A percentile compares a stretch with the other conserved stretches of the same genome.
Conservation (phyloP, 1,284 basidiomycete genomes). For the Gastroboletus turbinatus region DNA sequence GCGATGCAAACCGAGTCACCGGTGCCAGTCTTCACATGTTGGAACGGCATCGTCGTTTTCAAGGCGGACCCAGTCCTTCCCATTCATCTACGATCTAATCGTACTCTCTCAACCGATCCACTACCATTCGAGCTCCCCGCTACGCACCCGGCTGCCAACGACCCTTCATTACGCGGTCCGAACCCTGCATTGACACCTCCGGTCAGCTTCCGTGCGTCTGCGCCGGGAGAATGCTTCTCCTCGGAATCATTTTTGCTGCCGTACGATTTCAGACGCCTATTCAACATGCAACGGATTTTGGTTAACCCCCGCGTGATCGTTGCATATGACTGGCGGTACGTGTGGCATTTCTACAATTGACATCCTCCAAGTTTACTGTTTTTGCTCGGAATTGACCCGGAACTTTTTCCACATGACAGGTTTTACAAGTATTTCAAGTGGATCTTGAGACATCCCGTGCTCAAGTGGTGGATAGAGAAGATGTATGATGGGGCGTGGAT, state of each 20-base stretch:
- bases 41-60: conserved; percentile 60
- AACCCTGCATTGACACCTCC: conserved; percentile 38
- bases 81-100: conserved; percentile 32
- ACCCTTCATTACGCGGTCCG: conserved; percentile 16
- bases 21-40: conserved; percentile 54
- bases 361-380: no score
- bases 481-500: conserved; percentile 41
- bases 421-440: conserved; percentile 49
- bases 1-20: conserved; percentile 41
- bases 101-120: conserved; percentile 30
- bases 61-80: conserved; percentile 47
- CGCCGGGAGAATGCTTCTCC: conserved; percentile 45
- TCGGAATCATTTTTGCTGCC: conserved; percentile 56
- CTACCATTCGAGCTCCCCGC: conserved; percentile 16
- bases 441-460: conserved; percentile 42
- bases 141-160: conserved; percentile 17
- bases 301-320: conserved; percentile 27
- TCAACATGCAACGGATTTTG: conserved; percentile 35
- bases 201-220: conserved; percentile 46
- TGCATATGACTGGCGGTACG: conserved; percentile 22
- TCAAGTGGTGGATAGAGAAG: conserved; percentile 46
- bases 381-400: conserved; percentile 21
- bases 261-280: conserved; percentile 53
- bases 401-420: conserved; percentile 3
- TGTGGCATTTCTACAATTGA: neutral